Percentiles rank a stretch among this genome's conserved stretches.
These are phyloP conservation scores for Mimosa bimucronata DNA, from an alignment of 306 rosid genomes.

Conservation along the genomic window DNA sequence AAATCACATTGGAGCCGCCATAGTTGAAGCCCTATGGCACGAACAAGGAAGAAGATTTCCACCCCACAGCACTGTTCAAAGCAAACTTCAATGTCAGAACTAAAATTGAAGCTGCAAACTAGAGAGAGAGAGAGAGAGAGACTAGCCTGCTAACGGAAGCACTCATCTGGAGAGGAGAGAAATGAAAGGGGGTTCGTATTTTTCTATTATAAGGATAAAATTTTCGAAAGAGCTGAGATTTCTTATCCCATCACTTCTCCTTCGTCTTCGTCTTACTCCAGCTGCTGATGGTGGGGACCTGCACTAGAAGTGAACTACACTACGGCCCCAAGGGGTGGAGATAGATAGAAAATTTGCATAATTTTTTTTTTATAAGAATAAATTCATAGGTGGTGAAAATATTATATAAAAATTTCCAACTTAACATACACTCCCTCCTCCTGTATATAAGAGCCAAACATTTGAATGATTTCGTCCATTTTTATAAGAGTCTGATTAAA, in stretches of 20 bases:
- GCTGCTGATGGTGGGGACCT: constrained; percentile 12
- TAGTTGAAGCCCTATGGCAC: constrained; percentile 31
- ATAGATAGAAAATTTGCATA: not conserved
- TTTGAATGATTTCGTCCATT: too few relatives aligned
- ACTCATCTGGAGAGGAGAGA: constrained; percentile 46
- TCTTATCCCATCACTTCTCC: constrained; percentile 28
- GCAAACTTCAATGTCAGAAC: constrained; percentile 22
- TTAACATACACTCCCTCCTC: too few relatives aligned
- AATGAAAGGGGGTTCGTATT: not conserved
- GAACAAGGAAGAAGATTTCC: constrained; percentile 66
- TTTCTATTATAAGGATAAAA: not conserved
- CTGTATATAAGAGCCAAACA: too few relatives aligned
- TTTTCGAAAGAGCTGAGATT: not conserved
- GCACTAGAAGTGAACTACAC: not conserved
- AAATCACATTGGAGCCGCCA: constrained; percentile 30
- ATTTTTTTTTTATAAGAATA: too few relatives aligned
- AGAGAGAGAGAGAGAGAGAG: too few relatives aligned
- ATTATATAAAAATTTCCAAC: too few relatives aligned
- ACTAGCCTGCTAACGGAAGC: constrained; percentile 62
- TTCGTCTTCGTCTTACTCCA: constrained; percentile 19
- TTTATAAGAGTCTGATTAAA: too few relatives aligned
- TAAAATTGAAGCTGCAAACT: constrained; percentile 5
- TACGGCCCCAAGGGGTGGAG: constrained; percentile 16
- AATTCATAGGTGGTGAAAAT: too few relatives aligned
- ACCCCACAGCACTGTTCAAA: constrained; percentile 56